Percentiles rank a stretch among this genome's conserved stretches.
Evolutionary conservation across 106 monocot genomes (phyloP).

Genomic region (Phalaenopsis equestris): DNA sequence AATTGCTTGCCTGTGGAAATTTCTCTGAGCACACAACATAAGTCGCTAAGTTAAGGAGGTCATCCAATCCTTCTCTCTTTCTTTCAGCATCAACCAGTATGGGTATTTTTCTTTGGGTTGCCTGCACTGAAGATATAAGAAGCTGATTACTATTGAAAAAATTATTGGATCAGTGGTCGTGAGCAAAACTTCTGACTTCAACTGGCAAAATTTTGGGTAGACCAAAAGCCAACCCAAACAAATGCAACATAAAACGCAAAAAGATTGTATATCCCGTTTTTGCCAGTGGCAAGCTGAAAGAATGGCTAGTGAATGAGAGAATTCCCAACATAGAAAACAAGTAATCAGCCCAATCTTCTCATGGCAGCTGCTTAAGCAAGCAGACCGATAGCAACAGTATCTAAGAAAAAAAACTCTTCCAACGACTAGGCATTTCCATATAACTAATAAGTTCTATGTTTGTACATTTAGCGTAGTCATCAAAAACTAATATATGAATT

Average conservation of each 20-base stretch:
- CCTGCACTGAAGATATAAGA: slow-evolving; percentile 63
- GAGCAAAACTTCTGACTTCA: background rate
- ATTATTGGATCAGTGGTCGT: background rate
- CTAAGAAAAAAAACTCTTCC: background rate
- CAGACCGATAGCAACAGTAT: background rate
- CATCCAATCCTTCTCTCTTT: slow-evolving; percentile 73
- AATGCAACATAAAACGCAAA: background rate
- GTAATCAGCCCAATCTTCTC: background rate
- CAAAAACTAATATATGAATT: slow-evolving; percentile 1
- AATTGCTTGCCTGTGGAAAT: slow-evolving; percentile 53
- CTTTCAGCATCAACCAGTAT: slow-evolving; percentile 88
- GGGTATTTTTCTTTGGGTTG: slow-evolving; percentile 65
- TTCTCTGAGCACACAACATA: slow-evolving; percentile 89
- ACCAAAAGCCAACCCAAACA: background rate
- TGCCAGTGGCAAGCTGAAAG: background rate
- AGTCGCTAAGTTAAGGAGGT: slow-evolving; percentile 65
- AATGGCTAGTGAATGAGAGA: background rate
- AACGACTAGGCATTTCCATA: background rate
- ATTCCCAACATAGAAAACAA: background rate
- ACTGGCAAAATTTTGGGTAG: background rate
- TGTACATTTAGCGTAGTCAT: background rate
- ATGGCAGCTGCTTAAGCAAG: background rate
- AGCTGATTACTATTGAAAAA: slow-evolving; percentile 5
- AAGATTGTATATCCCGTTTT: background rate
- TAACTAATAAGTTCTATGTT: background rate